Percentiles rank a stretch among this genome's conserved stretches.
These are phyloP conservation scores for Gynochthodes officinalis DNA, from an alignment of 257 asterid genomes.

Conservation along the genomic window DNA sequence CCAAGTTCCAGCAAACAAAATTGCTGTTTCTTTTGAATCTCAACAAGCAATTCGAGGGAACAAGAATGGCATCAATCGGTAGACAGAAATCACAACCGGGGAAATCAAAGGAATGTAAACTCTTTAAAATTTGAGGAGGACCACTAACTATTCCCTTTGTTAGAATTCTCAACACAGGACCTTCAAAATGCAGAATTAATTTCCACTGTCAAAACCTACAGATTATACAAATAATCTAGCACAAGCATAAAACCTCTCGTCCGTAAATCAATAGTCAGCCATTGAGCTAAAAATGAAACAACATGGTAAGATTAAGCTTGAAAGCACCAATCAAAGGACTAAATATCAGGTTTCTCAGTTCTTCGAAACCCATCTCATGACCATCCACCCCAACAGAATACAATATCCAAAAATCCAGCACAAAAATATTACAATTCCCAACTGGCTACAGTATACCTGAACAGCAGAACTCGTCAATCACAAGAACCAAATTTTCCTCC, in stretches of 20 bases:
- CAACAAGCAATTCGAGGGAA: constrained; percentile 14
- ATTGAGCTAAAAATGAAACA: background rate
- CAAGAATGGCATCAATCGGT: constrained; percentile 6
- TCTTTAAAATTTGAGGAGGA: constrained; percentile 1
- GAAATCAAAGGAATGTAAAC: constrained; percentile 1
- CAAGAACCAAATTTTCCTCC: constrained; percentile 8
- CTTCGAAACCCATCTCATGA: constrained; percentile 15
- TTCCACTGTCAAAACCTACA: constrained; percentile 8
- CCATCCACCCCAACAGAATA: too few relatives aligned
- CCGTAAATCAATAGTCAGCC: constrained; percentile 10
- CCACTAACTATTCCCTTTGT: too few relatives aligned
- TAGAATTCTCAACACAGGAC: constrained; percentile 8
- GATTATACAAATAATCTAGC: background rate
- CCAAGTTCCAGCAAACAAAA: constrained; percentile 18
- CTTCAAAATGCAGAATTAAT: constrained; percentile 5
- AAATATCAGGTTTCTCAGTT: background rate
- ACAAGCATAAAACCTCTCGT: background rate
- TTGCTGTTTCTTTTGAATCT: constrained; percentile 4
- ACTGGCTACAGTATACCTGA: constrained; percentile 11
- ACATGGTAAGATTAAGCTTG: constrained; percentile 9
- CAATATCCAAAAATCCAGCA: too few relatives aligned
- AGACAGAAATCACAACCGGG: background rate
- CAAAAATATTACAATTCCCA: constrained; percentile 21
- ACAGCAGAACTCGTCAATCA: constrained; percentile 20
- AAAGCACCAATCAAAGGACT: constrained; percentile 14